These are phyloP conservation scores for Pseudonitzschia multiseries DNA, from an alignment of 108 stramenopile species.

Conservation along the genomic window DNA sequence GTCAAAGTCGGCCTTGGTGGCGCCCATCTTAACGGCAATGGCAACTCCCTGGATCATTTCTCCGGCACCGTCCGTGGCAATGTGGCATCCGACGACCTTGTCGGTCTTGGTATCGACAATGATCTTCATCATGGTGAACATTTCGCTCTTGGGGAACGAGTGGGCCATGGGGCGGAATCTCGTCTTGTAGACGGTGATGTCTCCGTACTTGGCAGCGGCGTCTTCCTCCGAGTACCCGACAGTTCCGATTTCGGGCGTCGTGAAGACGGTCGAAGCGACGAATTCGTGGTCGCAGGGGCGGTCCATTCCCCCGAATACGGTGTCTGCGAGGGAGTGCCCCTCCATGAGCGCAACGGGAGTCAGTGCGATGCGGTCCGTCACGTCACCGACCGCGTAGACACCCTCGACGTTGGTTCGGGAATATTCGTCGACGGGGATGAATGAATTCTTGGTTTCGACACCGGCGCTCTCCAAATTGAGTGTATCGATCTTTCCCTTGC, in stretches of 20 bases:
- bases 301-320: conserved; percentile 82
- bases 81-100: conserved; percentile 63
- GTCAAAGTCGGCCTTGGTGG: conserved; percentile 96
- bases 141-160: conserved; percentile 74
- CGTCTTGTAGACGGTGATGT: conserved; percentile 67
- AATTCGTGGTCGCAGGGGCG: conserved; percentile 78
- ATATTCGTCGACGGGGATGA: conserved; percentile 75
- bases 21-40: conserved; percentile 93
- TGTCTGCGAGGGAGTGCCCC: conserved; percentile 80
- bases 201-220: conserved; percentile 67
- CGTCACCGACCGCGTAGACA: conserved; percentile 73
- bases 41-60: conserved; percentile 98
- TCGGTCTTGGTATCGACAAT: conserved; percentile 61
- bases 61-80: conserved; percentile 93
- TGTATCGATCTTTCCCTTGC: conserved; percentile 43
- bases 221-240: conserved; percentile 87
- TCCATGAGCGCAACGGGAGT: conserved; percentile 88
- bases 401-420: conserved; percentile 57
- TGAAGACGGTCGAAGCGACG: conserved; percentile 90
- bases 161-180: conserved; percentile 78
- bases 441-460: conserved; percentile 42
- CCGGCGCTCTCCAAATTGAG: conserved; percentile 49
- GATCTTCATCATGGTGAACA: conserved; percentile 67
- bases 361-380: conserved; percentile 83
- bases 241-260: conserved; percentile 86